Percentiles rank a stretch among this genome's conserved stretches.
phyloP scores from a whole-genome alignment of 2,329 filamentous ascomycete genomes.

The Emericellopsis atlantica region DNA sequence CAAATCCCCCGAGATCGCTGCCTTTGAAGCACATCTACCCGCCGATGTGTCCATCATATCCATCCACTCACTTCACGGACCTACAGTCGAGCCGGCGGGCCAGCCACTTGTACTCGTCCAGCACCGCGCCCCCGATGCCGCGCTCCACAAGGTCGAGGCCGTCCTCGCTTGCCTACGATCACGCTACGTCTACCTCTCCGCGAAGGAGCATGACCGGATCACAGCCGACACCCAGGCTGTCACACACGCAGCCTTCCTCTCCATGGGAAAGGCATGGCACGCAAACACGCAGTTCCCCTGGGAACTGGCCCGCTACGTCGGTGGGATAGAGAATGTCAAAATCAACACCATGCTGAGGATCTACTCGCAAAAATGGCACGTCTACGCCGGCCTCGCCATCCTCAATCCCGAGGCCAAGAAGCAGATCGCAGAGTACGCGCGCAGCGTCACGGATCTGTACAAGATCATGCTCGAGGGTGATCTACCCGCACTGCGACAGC shows the following conservation, averaged over 20 bases:
- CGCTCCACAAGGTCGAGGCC: conserved; percentile 64
- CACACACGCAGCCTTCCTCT: conserved; percentile 91
- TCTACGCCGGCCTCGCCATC: conserved; percentile 94
- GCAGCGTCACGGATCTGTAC: conserved; percentile 85
- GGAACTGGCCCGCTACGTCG: conserved; percentile 91
- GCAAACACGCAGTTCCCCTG: conserved; percentile 93
- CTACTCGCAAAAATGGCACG: conserved; percentile 98
- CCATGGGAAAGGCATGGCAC: conserved; percentile 97
- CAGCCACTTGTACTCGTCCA: conserved; percentile 91
- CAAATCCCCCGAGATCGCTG: conserved; percentile 90
- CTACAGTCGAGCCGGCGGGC: conserved; percentile 73
- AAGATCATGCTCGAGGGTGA: conserved; percentile 93
- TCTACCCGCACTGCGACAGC: conserved; percentile 54
- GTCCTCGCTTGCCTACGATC: conserved; percentile 76
- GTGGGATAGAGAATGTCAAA: conserved; percentile 97
- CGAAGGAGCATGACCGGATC: conserved; percentile 85
- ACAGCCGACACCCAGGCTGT: conserved; percentile 97
- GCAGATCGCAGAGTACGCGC: conserved; percentile 90
- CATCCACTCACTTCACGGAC: conserved; percentile 92
- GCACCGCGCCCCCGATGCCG: conserved; percentile 71
- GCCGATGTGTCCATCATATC: conserved; percentile 85
- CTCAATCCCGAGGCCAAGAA: conserved; percentile 84
- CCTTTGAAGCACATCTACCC: conserved; percentile 83
- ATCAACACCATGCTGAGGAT: conserved; percentile 97
- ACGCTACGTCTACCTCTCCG: conserved; percentile 77